Conservation (phyloP, 495 filamentous ascomycete species). For the Aspergillus leporis region DNA sequence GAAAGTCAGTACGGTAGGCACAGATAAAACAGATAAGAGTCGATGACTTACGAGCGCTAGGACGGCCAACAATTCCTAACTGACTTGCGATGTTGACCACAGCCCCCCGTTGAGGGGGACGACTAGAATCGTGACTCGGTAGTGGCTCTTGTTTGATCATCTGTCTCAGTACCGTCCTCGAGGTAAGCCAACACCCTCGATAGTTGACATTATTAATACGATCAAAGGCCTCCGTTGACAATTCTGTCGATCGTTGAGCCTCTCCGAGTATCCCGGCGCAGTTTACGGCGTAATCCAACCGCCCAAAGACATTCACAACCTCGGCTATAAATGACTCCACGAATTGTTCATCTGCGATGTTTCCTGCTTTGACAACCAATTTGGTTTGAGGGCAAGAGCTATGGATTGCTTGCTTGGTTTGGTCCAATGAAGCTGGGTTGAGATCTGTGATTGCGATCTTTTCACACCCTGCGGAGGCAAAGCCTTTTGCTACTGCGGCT, state of each 20-base stretch:
- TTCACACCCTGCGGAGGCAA: slow-evolving; percentile 50
- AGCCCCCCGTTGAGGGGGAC: slow-evolving; percentile 37
- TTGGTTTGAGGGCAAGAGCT: slow-evolving; percentile 27
- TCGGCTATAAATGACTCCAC: slow-evolving; percentile 40
- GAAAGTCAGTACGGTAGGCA: slow-evolving; percentile 3
- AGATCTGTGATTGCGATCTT: slow-evolving; percentile 53
- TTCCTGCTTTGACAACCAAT: slow-evolving; percentile 34
- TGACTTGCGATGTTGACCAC: slow-evolving; percentile 58
- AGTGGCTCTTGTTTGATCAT: slow-evolving; percentile 52
- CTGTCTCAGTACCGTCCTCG: slow-evolving; percentile 44
- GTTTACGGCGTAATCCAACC: slow-evolving; percentile 55
- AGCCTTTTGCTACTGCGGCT: slow-evolving; percentile 49
- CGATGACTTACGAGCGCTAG: slow-evolving; percentile 44
- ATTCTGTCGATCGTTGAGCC: slow-evolving; percentile 38
- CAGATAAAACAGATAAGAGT: not conserved
- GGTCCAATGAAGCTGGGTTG: slow-evolving; percentile 35
- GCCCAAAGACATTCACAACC: slow-evolving; percentile 33
- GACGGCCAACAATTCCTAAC: slow-evolving; percentile 51
- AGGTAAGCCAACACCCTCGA: slow-evolving; percentile 51
- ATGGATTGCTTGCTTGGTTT: slow-evolving; percentile 33
- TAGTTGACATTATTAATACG: slow-evolving; percentile 54
- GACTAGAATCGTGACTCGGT: slow-evolving; percentile 38
- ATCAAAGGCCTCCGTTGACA: slow-evolving; percentile 42
- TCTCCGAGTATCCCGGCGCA: slow-evolving; percentile 49
- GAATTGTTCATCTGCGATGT: slow-evolving; percentile 45